These are phyloP conservation scores for Blastocystis sp. DNA, from an alignment of 352 stramenopile species.

Conservation along the genomic window DNA sequence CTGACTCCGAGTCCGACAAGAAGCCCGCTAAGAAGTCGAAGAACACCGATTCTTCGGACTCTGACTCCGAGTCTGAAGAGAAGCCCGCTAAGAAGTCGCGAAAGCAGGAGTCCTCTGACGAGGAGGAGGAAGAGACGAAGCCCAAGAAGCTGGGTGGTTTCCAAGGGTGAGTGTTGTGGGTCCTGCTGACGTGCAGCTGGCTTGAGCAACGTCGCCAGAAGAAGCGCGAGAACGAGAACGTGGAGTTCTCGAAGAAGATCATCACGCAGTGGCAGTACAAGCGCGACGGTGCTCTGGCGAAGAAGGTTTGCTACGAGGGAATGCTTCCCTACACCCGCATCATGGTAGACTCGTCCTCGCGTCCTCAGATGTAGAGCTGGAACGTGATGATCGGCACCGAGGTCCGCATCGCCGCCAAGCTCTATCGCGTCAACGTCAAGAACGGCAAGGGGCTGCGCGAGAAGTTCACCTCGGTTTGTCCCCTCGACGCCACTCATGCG, in stretches of 20 bases:
- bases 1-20: constrained; percentile 17
- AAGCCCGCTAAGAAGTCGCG: constrained; percentile 35
- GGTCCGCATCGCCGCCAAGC: not conserved
- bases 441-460: constrained; percentile 24
- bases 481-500: not conserved
- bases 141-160: constrained; percentile 52
- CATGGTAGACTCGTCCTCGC: not conserved
- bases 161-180: not conserved
- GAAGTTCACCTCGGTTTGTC: not conserved
- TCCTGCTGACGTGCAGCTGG: not conserved
- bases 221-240: constrained; percentile 54
- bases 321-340: constrained; percentile 55
- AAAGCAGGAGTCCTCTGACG: not conserved
- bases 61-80: constrained; percentile 48
- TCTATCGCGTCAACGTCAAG: constrained; percentile 43
- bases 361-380: constrained; percentile 17
- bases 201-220: constrained; percentile 37
- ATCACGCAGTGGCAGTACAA: constrained; percentile 52
- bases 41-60: not conserved
- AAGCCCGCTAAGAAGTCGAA: constrained; percentile 55
- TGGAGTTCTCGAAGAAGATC: constrained; percentile 50
- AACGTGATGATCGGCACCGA: constrained; percentile 35
- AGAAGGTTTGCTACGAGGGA: constrained; percentile 61
- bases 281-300: not conserved
- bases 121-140: constrained; percentile 56